A percentile compares a stretch with the other conserved stretches of the same genome.
These are phyloP conservation scores for Candida methanosorbosa DNA, from an alignment of 805 yeast species.

Conservation along the genomic window DNA sequence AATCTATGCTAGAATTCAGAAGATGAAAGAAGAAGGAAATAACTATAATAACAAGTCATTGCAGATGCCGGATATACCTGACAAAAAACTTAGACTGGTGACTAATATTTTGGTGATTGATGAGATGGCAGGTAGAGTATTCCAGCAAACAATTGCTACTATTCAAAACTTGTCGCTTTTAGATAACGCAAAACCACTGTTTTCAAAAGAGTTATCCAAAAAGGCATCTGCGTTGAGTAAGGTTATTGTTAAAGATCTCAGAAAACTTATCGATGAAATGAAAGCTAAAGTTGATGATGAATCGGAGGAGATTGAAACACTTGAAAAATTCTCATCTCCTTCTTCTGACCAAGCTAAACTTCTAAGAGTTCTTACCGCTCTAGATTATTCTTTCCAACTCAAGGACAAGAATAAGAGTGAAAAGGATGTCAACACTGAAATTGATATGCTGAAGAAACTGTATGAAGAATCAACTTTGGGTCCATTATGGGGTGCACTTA, in stretches of 20 bases:
- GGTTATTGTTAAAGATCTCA: constrained; percentile 45
- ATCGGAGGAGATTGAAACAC: constrained; percentile 35
- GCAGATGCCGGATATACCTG: constrained; percentile 57
- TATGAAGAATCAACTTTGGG: constrained; percentile 67
- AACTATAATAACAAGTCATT: constrained; percentile 5
- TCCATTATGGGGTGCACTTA: constrained; percentile 75
- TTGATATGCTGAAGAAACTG: constrained; percentile 45
- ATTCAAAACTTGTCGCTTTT: constrained; percentile 68
- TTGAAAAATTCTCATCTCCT: constrained; percentile 65
- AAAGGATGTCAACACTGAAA: constrained; percentile 17
- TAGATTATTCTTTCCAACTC: constrained; percentile 68
- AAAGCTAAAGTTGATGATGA: constrained; percentile 29
- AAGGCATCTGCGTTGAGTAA: constrained; percentile 55
- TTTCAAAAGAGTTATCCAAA: constrained; percentile 58
- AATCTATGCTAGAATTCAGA: constrained; percentile 23
- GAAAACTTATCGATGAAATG: constrained; percentile 38
- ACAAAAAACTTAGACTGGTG: constrained; percentile 49
- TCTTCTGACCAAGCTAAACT: constrained; percentile 85
- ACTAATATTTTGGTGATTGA: constrained; percentile 66
- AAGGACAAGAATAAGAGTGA: constrained; percentile 21
- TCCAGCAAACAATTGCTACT: constrained; percentile 73
- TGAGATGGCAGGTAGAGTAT: constrained; percentile 78
- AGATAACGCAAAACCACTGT: constrained; percentile 50
- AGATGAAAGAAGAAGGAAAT: background rate
- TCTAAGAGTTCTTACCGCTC: constrained; percentile 77